These are phyloP conservation scores for Pseudocercospora ulei DNA, from an alignment of 2,329 filamentous ascomycete genomes.

Conservation along the genomic window DNA sequence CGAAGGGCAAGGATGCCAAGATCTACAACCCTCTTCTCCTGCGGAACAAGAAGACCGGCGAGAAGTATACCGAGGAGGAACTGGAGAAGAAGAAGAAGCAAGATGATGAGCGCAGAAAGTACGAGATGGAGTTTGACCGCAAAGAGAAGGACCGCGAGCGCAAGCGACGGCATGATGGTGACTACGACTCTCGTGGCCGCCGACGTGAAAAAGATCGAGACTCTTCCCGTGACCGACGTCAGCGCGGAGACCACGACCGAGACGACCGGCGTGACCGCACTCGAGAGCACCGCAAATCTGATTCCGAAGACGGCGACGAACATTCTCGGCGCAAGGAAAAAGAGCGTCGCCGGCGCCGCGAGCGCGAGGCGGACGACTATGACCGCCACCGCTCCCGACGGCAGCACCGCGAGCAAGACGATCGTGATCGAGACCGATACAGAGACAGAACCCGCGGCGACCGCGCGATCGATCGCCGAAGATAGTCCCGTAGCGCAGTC, in stretches of 20 bases:
- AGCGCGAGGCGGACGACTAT: conserved; percentile 16
- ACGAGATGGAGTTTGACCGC: conserved; percentile 37
- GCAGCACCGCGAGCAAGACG: conserved; percentile 22
- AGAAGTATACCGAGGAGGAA: conserved; percentile 54
- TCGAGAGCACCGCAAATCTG: conserved; percentile 18
- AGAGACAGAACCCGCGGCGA: conserved; percentile 20
- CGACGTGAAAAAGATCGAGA: conserved; percentile 18
- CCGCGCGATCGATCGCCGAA: conserved; percentile 18
- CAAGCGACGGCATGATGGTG: conserved; percentile 16
- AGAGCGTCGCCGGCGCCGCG: conserved; percentile 23
- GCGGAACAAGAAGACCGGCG: conserved; percentile 53
- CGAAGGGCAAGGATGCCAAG: conserved; percentile 48
- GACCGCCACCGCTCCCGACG: conserved; percentile 20
- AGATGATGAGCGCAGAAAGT: conserved; percentile 43
- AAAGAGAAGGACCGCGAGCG: conserved; percentile 35
- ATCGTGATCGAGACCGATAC: conserved; percentile 22
- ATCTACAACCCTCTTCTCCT: conserved; percentile 55
- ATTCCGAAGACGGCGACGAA: conserved; percentile 26
- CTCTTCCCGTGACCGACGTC: conserved; percentile 9
- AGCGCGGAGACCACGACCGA: conserved; percentile 18
- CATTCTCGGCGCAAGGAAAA: conserved; percentile 28
- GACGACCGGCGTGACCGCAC: conserved; percentile 20
- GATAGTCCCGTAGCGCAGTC: conserved; percentile 12
- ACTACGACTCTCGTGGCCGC: conserved; percentile 16
- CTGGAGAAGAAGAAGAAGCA: conserved; percentile 38